These are phyloP conservation scores for Pseudogymnoascus sp. DNA, from an alignment of 2,329 filamentous ascomycete species.

Conservation along the genomic window DNA sequence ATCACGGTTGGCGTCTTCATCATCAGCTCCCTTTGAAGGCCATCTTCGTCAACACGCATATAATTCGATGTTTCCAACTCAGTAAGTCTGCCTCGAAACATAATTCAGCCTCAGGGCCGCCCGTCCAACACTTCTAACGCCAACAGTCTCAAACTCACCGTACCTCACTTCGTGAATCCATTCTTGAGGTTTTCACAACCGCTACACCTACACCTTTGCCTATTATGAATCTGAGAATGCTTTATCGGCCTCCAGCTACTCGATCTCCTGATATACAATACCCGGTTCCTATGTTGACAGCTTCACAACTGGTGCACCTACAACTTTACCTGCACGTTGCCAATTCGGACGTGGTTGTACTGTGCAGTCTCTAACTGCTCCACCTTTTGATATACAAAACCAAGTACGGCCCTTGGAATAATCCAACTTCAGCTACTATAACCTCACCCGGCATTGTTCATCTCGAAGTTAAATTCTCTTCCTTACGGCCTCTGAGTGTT, in stretches of 20 bases:
- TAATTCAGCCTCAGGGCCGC: background rate
- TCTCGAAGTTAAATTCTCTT: background rate
- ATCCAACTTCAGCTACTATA: background rate
- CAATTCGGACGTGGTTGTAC: background rate
- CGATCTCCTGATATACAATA: background rate
- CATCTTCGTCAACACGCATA: background rate
- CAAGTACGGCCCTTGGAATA: background rate
- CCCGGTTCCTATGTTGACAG: background rate
- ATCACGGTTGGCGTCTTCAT: background rate
- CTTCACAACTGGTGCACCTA: background rate
- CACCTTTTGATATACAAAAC: background rate
- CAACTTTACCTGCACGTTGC: background rate
- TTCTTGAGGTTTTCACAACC: background rate
- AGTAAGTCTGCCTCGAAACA: background rate
- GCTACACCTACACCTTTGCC: background rate
- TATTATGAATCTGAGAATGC: background rate
- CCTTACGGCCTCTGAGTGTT: background rate
- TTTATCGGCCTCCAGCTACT: background rate
- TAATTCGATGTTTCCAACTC: background rate
- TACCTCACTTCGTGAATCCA: background rate
- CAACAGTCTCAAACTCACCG: background rate
- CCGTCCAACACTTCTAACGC: background rate
- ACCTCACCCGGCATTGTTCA: background rate
- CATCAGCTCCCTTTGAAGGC: background rate
- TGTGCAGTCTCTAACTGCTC: background rate